Conservation (phyloP, 31 red algal species). For the Asparagopsis taxiformis region DNA sequence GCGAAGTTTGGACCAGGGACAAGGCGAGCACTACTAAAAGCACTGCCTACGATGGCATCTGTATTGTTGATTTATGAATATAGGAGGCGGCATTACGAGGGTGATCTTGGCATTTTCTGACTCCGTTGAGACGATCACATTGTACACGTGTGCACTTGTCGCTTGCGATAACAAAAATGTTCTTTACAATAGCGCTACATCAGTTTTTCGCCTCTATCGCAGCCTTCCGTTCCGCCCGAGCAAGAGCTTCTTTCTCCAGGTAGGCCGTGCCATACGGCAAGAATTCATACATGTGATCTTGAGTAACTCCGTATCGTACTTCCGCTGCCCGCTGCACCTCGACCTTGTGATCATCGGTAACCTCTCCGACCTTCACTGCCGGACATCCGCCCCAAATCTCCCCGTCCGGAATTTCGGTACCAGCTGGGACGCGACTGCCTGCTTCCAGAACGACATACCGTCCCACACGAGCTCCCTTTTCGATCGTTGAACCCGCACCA, state of each 20-base stretch:
- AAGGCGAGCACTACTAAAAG: no score
- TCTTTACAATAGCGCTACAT: not conserved
- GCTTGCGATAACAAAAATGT: not conserved
- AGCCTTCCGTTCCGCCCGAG: not conserved
- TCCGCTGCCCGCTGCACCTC: constrained; percentile 10
- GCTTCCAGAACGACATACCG: constrained; percentile 24
- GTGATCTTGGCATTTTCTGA: no score
- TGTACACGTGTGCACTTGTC: no score
- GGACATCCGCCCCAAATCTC: constrained; percentile 62
- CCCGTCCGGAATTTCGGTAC: constrained; percentile 22
- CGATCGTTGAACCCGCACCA: constrained; percentile 36
- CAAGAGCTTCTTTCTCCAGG: constrained; percentile 53
- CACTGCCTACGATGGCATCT: no score
- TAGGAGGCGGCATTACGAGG: no score
- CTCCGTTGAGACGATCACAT: no score
- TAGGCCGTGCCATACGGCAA: constrained; percentile 63
- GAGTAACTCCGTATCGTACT: constrained; percentile 9
- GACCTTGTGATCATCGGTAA: constrained; percentile 40
- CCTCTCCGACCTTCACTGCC: constrained; percentile 42
- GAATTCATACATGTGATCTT: constrained; percentile 51
- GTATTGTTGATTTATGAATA: no score
- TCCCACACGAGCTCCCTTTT: constrained; percentile 37
- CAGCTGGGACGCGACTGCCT: constrained; percentile 26
- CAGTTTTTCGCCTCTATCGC: not conserved
- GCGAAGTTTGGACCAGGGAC: not conserved